A percentile compares a stretch with the other conserved stretches of the same genome.
phyloP scores from a whole-genome alignment of 495 filamentous ascomycete species.

The Daldinia loculata region DNA sequence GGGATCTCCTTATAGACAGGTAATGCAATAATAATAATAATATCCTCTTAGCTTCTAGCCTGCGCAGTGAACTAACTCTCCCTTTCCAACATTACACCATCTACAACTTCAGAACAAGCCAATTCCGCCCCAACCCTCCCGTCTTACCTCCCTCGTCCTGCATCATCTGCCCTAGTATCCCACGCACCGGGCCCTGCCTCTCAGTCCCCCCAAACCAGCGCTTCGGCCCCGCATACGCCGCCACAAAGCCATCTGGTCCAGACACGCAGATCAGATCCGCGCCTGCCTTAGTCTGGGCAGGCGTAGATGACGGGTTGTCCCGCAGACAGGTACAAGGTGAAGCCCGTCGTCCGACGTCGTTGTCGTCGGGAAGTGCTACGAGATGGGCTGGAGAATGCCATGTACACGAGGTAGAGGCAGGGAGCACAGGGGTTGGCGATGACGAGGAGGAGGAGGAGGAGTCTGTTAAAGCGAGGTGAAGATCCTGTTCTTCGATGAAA shows the following conservation, averaged over 20 bases:
- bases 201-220: constrained; percentile 74
- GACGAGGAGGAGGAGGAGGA: background rate
- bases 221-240: constrained; percentile 79
- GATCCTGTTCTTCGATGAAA: constrained; percentile 64
- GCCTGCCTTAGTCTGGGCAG: constrained; percentile 38
- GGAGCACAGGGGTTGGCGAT: background rate
- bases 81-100: background rate
- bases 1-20: too few relatives aligned
- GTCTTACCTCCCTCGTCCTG: constrained; percentile 8
- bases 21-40: too few relatives aligned
- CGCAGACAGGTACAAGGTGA: constrained; percentile 21
- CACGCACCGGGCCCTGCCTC: constrained; percentile 67
- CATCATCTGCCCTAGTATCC: constrained; percentile 50
- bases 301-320: background rate
- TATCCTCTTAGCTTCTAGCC: too few relatives aligned
- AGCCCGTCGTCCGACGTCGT: constrained; percentile 25
- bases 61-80: too few relatives aligned
- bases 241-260: constrained; percentile 90
- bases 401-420: constrained; percentile 31
- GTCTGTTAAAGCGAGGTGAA: constrained; percentile 45
- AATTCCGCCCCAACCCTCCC: constrained; percentile 39
- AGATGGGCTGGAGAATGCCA: constrained; percentile 40
- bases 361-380: constrained; percentile 32
- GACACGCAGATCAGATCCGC: constrained; percentile 77
- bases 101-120: constrained; percentile 64